Base-by-base conservation (phyloP, 129 eudicot genomes). In the Tagetes patula region DNA sequence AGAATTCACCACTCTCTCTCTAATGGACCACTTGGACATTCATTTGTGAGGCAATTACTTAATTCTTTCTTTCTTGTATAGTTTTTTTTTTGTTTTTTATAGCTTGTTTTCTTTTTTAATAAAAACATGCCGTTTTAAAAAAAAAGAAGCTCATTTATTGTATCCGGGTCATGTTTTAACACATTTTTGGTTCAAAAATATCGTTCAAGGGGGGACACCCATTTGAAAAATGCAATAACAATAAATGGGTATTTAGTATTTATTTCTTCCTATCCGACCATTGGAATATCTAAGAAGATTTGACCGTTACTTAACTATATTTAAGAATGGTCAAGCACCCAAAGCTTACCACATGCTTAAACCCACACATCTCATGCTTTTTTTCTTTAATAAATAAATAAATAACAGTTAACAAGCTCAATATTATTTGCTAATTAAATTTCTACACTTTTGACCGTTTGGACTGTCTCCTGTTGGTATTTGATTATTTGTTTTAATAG, bases 241-340 rank as follows among this genome's bases (percentile, higher is more conserved):
- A 8, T 8, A 8, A 30, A 31, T 55, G 27, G 27, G 27, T 20
- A 20, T 20, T 20, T 20, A 20, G 27, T 20, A 20, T 20, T 20
- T 20, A 20, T 20, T 8, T 56, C 63, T 56, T 56, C 36, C 1
- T 32, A 36, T 14, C 6, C 69, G 31, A 56, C 33, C 32, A 48
- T 56, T 8, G 34, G 37, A 31, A 67, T 67, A 45, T 67, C 12
- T 1, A 65, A 65, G 70, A 11, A 67, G 6, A 2, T 46, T 67
- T 67, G 56, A 67, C 55, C 56, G 5, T 11, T 33, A 67, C 72
- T 45, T 7, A 46, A 67, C 32, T 46, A 5, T 32, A 42, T 43
- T 5, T 3, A 46, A 67, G 11, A 45, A 9, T 47, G 72, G 72
- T 67, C 72, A 67, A 67, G 72, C 72, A 58, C 27, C 55, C 72